Evolutionary conservation across 2,329 filamentous ascomycete species (phyloP), one percentile per base, ranked within the genome.

Genomic region (Pseudophaeomoniella oleicola): DNA sequence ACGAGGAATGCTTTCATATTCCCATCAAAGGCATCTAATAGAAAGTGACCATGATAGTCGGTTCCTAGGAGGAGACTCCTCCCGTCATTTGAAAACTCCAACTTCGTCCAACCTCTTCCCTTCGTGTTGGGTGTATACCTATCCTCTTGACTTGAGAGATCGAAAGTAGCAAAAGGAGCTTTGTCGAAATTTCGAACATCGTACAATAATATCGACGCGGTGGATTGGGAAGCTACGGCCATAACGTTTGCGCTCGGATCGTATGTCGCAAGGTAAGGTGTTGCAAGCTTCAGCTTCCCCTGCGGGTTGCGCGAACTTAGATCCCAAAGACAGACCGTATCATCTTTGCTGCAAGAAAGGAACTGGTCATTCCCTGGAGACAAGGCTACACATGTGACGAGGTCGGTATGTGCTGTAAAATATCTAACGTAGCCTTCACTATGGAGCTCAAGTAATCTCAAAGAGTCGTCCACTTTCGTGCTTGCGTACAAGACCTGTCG

Each of bases 401-500:
- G 69, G 40, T 73, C 79, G 30, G 82, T 81, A 57, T 98, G 90
- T 35, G 88, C 90, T 42, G 83, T 79, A 55, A 96, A 98, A 60
- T 98, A 98, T 43, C 90, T 81, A 43, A 96, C 82, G 57, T 93
- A 98, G 40, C 80, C 82, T 62, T 96, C 94, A 58, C 96, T 90
- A 59, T 98, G 90, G 10, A 64, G 52, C 80, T 94, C 39, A 75
- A 92, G 43, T 86, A 80, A 61, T 81, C 94, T 54, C 77, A 79
- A 46, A 81, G 92, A 50, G 75, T 86, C 64, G 52, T 98, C 92
- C 49, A 92, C 77, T 55, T 94, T 94, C 10, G 90, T 98, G 54
- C 84, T 93, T 36, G 90, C 87, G 52, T 96, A 94, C 41, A 98
- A 78, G 52, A 98, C 85, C 54, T 84, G 87, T 15, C 84, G 84